Evolutionary conservation across 768 basidiomycete species (phyloP).

Genomic region (Agrocybe praecox): DNA sequence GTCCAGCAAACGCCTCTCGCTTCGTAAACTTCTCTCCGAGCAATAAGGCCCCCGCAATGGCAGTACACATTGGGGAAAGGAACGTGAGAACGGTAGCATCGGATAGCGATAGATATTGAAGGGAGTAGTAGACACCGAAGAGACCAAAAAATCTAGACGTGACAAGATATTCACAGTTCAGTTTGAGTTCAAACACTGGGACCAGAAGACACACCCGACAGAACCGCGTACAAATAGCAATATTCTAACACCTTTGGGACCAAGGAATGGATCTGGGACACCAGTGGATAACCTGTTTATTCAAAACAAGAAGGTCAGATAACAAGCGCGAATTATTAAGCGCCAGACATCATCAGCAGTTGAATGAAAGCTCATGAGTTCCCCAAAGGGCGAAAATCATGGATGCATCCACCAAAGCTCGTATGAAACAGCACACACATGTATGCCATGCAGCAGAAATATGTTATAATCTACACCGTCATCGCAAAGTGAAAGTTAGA

Average conservation of each 20-base stretch:
- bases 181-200: no score
- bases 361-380: no score
- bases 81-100: slow-evolving; percentile 82
- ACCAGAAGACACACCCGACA: slow-evolving; percentile 43
- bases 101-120: slow-evolving; percentile 75
- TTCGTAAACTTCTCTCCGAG: slow-evolving; percentile 60
- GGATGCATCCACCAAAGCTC: background rate
- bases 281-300: slow-evolving; percentile 8
- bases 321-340: background rate
- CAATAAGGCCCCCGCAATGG: slow-evolving; percentile 55
- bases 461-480: slow-evolving; percentile 10
- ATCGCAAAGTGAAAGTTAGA: slow-evolving; percentile 1
- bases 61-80: slow-evolving; percentile 67
- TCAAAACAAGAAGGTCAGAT: background rate
- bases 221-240: slow-evolving; percentile 61
- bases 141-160: slow-evolving; percentile 67
- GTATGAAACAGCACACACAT: slow-evolving; percentile 44
- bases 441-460: slow-evolving; percentile 55
- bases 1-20: slow-evolving; percentile 53
- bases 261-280: slow-evolving; percentile 54
- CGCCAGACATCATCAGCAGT: no score
- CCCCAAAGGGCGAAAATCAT: background rate
- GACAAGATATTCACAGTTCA: background rate
- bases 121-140: slow-evolving; percentile 68
- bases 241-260: slow-evolving; percentile 66